Evolutionary conservation across 352 stramenopile genomes (phyloP).

Genomic region (Phytophthora pseudosyringae): DNA sequence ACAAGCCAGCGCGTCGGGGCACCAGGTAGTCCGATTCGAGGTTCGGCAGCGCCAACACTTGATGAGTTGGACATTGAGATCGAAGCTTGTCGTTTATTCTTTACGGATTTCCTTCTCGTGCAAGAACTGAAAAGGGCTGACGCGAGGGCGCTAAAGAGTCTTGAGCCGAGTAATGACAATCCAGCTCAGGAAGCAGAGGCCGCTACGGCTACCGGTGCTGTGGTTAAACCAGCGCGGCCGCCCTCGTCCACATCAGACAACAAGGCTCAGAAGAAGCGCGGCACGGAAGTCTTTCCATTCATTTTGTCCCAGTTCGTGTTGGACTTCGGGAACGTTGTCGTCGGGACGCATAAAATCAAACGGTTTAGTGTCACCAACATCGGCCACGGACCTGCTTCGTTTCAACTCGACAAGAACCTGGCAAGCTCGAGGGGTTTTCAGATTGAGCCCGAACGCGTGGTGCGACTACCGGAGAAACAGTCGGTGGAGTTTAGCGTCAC

Average conservation of each 20-base stretch:
- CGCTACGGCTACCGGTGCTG: background rate
- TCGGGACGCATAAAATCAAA: constrained; percentile 91
- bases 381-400: constrained; percentile 81
- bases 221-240: constrained; percentile 10
- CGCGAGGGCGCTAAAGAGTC: constrained; percentile 18
- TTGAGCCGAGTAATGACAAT: constrained; percentile 18
- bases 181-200: constrained; percentile 13
- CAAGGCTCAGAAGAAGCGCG: constrained; percentile 39
- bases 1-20: constrained; percentile 25
- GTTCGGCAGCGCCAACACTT: constrained; percentile 29
- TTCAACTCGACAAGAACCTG: constrained; percentile 93
- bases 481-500: constrained; percentile 91
- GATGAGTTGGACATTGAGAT: constrained; percentile 84
- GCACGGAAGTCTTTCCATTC: constrained; percentile 64
- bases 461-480: constrained; percentile 91
- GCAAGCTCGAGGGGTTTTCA: constrained; percentile 88
- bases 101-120: constrained; percentile 80
- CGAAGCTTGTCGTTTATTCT: constrained; percentile 88
- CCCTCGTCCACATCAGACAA: constrained; percentile 11
- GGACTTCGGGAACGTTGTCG: constrained; percentile 95
- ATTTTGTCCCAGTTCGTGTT: constrained; percentile 91
- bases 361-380: constrained; percentile 95
- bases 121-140: constrained; percentile 50
- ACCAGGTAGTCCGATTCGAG: constrained; percentile 27
- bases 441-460: constrained; percentile 94